These are phyloP conservation scores for Clarireedia monteithiana DNA, from an alignment of 2,329 filamentous ascomycete genomes.

Conservation along the genomic window DNA sequence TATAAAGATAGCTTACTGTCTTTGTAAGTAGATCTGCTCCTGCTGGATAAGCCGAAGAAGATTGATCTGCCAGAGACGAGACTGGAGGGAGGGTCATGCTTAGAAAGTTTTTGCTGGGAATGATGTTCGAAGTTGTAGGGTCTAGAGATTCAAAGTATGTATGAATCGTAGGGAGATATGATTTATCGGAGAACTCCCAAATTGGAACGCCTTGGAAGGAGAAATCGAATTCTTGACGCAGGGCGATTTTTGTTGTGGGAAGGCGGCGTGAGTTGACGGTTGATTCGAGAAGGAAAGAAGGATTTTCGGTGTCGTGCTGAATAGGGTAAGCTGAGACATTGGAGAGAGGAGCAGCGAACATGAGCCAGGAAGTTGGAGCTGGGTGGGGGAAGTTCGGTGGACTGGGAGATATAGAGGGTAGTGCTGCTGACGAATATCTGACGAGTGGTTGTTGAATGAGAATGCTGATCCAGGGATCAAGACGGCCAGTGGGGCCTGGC, in stretches of 20 bases:
- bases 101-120: background rate
- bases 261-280: background rate
- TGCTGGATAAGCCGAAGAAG: background rate
- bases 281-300: background rate
- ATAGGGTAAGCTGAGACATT: constrained; percentile 18
- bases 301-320: constrained; percentile 1
- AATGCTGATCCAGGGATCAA: constrained; percentile 2
- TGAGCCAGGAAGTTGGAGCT: constrained; percentile 19
- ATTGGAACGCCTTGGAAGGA: constrained; percentile 22
- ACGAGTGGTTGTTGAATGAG: constrained; percentile 5
- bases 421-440: background rate
- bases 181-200: constrained; percentile 21
- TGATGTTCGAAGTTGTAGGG: background rate
- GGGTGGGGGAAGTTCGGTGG: constrained; percentile 21
- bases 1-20: background rate
- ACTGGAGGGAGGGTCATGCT: background rate
- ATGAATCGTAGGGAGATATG: background rate
- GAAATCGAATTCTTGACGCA: constrained; percentile 25
- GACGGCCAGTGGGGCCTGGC: background rate
- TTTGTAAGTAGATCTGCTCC: background rate
- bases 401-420: background rate
- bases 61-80: background rate
- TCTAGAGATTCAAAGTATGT: background rate
- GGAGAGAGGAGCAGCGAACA: constrained; percentile 23
- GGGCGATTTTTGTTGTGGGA: constrained; percentile 8